phyloP scores from a whole-genome alignment of 148 eudicot species.

The Euryodendron excelsum region DNA sequence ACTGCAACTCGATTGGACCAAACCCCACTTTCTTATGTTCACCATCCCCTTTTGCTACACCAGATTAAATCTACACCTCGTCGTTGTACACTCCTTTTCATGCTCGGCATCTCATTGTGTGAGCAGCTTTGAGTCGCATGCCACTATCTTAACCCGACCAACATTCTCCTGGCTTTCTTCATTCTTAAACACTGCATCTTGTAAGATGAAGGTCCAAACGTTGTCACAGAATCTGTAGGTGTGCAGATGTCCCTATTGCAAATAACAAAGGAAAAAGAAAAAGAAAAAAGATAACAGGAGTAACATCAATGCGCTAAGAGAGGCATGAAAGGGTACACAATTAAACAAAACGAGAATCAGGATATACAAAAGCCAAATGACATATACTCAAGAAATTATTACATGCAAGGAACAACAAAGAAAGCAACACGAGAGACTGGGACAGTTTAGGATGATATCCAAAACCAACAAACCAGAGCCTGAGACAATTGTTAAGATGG shows the following conservation, averaged over 20 bases:
- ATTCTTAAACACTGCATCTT: constrained; percentile 64
- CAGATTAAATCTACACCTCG: background rate
- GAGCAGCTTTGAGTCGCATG: constrained; percentile 92
- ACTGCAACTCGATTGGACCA: constrained; percentile 1
- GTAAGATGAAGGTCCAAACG: constrained; percentile 90
- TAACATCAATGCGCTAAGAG: background rate
- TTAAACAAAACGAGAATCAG: background rate
- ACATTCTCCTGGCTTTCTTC: constrained; percentile 68
- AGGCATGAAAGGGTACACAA: background rate
- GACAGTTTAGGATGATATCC: too few relatives aligned
- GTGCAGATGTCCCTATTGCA: constrained; percentile 85
- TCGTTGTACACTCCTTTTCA: background rate
- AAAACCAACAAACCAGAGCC: too few relatives aligned
- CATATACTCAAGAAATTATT: background rate
- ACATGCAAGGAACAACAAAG: background rate
- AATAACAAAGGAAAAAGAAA: background rate
- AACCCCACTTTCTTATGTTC: background rate
- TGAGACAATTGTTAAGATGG: background rate
- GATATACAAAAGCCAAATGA: background rate
- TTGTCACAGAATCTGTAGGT: constrained; percentile 97
- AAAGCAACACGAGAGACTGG: background rate
- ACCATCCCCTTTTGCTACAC: background rate
- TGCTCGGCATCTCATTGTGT: constrained; percentile 39
- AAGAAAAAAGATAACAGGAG: background rate
- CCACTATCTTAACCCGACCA: constrained; percentile 77